A percentile compares a stretch with the other conserved stretches of the same genome.
Evolutionary conservation across 2,329 filamentous ascomycete genomes (phyloP).

Genomic region (Ascochyta rabiei): DNA sequence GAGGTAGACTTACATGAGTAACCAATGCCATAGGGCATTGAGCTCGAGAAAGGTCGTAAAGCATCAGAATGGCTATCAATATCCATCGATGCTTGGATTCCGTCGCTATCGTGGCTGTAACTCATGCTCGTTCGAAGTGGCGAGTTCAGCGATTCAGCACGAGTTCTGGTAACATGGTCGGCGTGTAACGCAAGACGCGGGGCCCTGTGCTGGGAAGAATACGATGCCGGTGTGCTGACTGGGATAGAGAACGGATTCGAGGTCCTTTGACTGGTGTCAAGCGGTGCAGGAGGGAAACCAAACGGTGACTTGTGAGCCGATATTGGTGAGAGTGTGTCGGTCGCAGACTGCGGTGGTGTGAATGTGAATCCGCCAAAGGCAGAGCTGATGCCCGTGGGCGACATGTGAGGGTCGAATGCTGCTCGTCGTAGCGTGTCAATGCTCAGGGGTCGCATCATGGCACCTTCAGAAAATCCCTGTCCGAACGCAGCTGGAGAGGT

Average conservation of each 20-base stretch:
- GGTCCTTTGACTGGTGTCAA: constrained; percentile 46
- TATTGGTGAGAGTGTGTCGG: constrained; percentile 47
- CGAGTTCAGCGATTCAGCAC: constrained; percentile 52
- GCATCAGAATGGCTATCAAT: constrained; percentile 31
- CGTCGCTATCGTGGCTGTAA: constrained; percentile 42
- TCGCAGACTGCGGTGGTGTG: constrained; percentile 59
- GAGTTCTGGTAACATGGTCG: constrained; percentile 50
- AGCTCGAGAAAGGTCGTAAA: constrained; percentile 37
- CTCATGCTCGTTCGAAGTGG: constrained; percentile 56
- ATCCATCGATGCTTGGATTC: constrained; percentile 34
- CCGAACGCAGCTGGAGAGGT: constrained; percentile 53
- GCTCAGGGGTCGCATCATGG: constrained; percentile 71
- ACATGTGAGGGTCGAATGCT: constrained; percentile 69
- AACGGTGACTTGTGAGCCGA: constrained; percentile 52
- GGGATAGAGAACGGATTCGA: constrained; percentile 50
- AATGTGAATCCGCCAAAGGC: constrained; percentile 72
- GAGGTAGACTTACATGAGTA: constrained; percentile 42
- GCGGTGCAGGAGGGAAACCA: constrained; percentile 44
- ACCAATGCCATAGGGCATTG: constrained; percentile 48
- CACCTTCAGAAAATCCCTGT: constrained; percentile 55
- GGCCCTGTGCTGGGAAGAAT: constrained; percentile 48
- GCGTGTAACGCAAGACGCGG: constrained; percentile 52
- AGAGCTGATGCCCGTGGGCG: constrained; percentile 69
- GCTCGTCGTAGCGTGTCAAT: constrained; percentile 69
- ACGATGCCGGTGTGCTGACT: constrained; percentile 38